A percentile compares a stretch with the other conserved stretches of the same genome.
These are phyloP conservation scores for Farysia itapuensis DNA, from an alignment of 1,284 basidiomycete species.

Conservation along the genomic window DNA sequence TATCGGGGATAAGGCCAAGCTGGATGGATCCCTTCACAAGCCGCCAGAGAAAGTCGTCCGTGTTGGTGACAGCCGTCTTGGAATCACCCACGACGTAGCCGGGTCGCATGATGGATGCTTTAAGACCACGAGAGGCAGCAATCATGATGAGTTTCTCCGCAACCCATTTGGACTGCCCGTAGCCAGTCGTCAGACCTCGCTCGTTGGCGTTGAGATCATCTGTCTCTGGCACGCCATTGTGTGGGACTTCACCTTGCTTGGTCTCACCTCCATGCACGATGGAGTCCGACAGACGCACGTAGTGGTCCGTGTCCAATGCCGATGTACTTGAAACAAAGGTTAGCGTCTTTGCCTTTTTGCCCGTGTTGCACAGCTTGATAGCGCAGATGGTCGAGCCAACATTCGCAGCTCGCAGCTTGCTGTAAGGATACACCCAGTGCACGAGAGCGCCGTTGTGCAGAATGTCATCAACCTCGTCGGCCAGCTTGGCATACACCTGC, in stretches of 20 bases:
- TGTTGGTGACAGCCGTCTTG: conserved; percentile 79
- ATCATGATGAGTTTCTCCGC: conserved; percentile 91
- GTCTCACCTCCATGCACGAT: conserved; percentile 33
- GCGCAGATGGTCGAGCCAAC: conserved; percentile 84
- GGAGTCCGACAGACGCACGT: conserved; percentile 79
- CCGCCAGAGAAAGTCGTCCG: conserved; percentile 98
- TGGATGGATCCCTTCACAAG: conserved; percentile 97
- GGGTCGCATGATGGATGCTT: conserved; percentile 86
- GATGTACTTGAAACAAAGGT: conserved; percentile 94
- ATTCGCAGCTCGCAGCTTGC: conserved; percentile 86
- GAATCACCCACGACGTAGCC: conserved; percentile 97
- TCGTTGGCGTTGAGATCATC: conserved; percentile 90
- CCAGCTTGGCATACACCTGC: conserved; percentile 71
- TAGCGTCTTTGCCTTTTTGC: conserved; percentile 70
- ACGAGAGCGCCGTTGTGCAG: conserved; percentile 97
- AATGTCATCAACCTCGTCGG: conserved; percentile 77
- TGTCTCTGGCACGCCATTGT: conserved; percentile 76
- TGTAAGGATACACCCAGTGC: conserved; percentile 99
- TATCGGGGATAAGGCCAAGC: conserved; percentile 90
- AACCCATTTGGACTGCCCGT: conserved; percentile 98
- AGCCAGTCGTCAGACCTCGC: conserved; percentile 78
- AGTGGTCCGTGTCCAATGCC: conserved; percentile 86
- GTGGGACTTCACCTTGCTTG: conserved; percentile 1
- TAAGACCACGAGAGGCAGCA: conserved; percentile 80
- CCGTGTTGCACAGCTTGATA: conserved; percentile 74